Evolutionary conservation across 352 stramenopile genomes (phyloP).

Genomic region (Phytopythium vexans): DNA sequence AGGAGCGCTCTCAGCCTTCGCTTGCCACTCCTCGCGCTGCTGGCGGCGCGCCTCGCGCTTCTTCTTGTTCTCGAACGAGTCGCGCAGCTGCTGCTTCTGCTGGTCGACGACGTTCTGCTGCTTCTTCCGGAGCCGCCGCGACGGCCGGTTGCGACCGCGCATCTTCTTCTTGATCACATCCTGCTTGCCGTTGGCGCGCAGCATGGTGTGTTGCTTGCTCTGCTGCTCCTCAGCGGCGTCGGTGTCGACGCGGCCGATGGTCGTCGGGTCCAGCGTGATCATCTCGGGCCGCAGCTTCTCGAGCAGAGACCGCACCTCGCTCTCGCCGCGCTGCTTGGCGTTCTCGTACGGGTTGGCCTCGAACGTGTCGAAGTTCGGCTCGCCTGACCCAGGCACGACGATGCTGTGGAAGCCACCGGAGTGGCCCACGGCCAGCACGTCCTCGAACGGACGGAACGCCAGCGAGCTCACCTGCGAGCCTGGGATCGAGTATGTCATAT

Average conservation of each 20-base stretch:
- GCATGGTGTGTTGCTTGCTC: constrained; percentile 74
- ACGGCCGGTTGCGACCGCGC: constrained; percentile 96
- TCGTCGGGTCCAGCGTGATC: constrained; percentile 95
- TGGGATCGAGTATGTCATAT: constrained; percentile 90
- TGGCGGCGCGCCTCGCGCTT: constrained; percentile 69
- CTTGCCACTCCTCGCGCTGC: constrained; percentile 76
- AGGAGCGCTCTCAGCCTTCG: constrained; percentile 68
- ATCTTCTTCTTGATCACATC: constrained; percentile 94
- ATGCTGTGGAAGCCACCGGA: constrained; percentile 74
- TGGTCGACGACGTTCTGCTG: constrained; percentile 98
- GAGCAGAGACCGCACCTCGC: constrained; percentile 94
- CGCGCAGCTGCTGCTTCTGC: constrained; percentile 89
- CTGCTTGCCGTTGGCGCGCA: constrained; percentile 70
- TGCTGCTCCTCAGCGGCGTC: constrained; percentile 86
- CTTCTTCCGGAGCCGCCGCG: constrained; percentile 95
- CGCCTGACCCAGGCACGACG: constrained; percentile 95
- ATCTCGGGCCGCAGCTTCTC: constrained; percentile 98
- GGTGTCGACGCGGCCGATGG: constrained; percentile 92
- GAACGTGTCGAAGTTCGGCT: constrained; percentile 98
- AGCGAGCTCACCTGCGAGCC: constrained; percentile 84
- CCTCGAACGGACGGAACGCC: constrained; percentile 98
- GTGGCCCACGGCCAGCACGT: constrained; percentile 96
- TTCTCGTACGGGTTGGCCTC: constrained; percentile 98
- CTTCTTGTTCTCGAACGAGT: constrained; percentile 77
- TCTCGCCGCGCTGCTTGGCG: constrained; percentile 94